Conservation (phyloP, 2,329 filamentous ascomycete species). For the Sphaerulina populicola region DNA sequence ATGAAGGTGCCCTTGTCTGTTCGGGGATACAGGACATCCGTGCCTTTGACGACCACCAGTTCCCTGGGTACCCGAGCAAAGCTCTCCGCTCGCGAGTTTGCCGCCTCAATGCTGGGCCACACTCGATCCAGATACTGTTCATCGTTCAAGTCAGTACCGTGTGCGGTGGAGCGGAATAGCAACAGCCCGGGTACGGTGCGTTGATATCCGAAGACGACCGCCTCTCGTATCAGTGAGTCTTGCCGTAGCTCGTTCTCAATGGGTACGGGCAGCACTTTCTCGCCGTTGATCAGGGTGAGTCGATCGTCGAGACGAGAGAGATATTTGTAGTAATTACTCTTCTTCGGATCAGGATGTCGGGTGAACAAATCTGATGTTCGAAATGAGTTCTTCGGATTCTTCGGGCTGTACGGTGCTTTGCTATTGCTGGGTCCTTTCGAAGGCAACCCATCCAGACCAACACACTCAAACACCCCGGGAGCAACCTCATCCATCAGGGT, state of each 20-base stretch:
- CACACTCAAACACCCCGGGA: slow-evolving; percentile 37
- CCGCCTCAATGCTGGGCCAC: slow-evolving; percentile 44
- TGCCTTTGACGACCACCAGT: slow-evolving; percentile 44
- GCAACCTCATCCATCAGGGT: slow-evolving; percentile 32
- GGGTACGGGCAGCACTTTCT: slow-evolving; percentile 43
- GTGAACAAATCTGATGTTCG: slow-evolving; percentile 36
- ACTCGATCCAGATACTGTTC: slow-evolving; percentile 43
- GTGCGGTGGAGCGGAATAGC: slow-evolving; percentile 44
- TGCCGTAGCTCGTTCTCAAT: slow-evolving; percentile 50
- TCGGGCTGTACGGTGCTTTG: slow-evolving; percentile 28
- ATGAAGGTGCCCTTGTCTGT: slow-evolving; percentile 54
- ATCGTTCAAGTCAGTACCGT: slow-evolving; percentile 36
- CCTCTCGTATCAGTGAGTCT: slow-evolving; percentile 47
- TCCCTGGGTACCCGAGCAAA: slow-evolving; percentile 49
- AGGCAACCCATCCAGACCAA: slow-evolving; percentile 33
- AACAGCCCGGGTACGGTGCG: slow-evolving; percentile 47
- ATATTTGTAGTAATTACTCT: slow-evolving; percentile 42
- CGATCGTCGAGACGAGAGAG: slow-evolving; percentile 42
- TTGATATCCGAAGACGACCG: slow-evolving; percentile 50
- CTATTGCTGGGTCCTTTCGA: slow-evolving; percentile 39
- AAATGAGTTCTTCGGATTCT: slow-evolving; percentile 40
- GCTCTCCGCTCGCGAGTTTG: slow-evolving; percentile 44
- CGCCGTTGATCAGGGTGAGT: slow-evolving; percentile 43
- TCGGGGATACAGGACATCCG: slow-evolving; percentile 41
- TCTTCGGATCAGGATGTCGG: slow-evolving; percentile 34